Base-by-base conservation (phyloP, 805 yeast species). In the Yarrowia divulgata region DNA sequence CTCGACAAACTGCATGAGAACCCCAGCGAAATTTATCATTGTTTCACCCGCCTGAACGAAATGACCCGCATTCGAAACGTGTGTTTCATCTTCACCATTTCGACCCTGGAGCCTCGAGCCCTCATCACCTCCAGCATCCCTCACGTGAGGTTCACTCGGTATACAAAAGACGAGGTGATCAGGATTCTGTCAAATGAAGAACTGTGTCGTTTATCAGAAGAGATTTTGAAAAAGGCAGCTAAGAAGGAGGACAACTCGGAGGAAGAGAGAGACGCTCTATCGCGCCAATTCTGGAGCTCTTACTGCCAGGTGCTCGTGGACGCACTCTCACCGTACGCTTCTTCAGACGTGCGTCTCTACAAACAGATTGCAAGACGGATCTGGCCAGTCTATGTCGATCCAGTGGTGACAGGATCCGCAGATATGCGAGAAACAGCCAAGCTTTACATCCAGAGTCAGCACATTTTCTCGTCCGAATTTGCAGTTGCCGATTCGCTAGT, bases 1-100 rank as follows among this genome's bases (percentile, higher is more conserved):
- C 78, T 85, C 35, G 88, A 85, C 73, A 79, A 80, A 68, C 79
- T 85, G 50, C 80, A 80, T 69, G 87, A 84, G 23, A 72, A 78
- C 16, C 77, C 81, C 1, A 74, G 76, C 16, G 84, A 79, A 16
- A 72, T 85, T 29, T 78, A 81, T 67, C 75, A 79, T 40, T 79
- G 83, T 5, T 80, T 85, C 69, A 71, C 81, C 0, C 74, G 82
- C 46, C 70, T 84, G 34, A 76, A 79, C 23, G 87, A 85, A 71
- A 76, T 81, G 69, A 74, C 82, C 8, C 72, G 71, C 16, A 73
- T 83, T 19, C 71, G 71, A 10, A 82, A 83, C 71, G 68, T 85
- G 9, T 73, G 76, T 13, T 78, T 84, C 6, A 74, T 85, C 1
- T 81, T 83, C 70, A 79, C 85, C 1, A 77, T 82, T 29, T 78